Evolutionary conservation across 352 stramenopile species (phyloP).

Genomic region (Thraustotheca clavata): DNA sequence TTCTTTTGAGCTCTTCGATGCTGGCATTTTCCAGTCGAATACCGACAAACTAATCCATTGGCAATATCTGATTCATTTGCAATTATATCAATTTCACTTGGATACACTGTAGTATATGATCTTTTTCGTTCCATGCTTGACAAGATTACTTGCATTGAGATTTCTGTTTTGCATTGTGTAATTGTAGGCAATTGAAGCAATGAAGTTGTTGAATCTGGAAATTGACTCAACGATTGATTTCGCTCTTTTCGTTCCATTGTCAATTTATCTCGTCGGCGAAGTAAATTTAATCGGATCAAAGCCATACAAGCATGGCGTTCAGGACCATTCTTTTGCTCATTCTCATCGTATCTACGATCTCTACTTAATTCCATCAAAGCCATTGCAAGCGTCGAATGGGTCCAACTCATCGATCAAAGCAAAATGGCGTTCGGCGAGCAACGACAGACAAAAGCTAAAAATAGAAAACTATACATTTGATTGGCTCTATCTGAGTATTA

Average conservation of each 20-base stretch:
- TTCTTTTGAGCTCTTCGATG: constrained; percentile 66
- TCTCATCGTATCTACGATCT: not conserved
- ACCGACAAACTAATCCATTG: constrained; percentile 62
- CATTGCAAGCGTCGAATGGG: not conserved
- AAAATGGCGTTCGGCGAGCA: not conserved
- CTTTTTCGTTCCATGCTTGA: not conserved
- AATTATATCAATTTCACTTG: constrained; percentile 2
- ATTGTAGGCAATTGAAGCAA: too few relatives aligned
- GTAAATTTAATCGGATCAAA: constrained; percentile 10
- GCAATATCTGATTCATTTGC: not conserved
- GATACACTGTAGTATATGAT: not conserved
- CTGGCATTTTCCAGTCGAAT: constrained; percentile 72
- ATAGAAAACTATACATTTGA: too few relatives aligned
- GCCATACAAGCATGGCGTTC: not conserved
- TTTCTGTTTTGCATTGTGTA: not conserved
- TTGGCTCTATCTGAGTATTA: constrained; percentile 1
- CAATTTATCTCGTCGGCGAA: constrained; percentile 14
- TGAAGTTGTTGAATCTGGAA: too few relatives aligned
- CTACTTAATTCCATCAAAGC: not conserved
- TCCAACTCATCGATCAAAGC: not conserved
- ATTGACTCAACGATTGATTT: not conserved
- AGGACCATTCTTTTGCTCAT: not conserved
- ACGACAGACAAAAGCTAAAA: not conserved
- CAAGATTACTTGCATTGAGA: constrained; percentile 12
- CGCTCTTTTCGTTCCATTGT: not conserved